Evolutionary conservation across 805 yeast genomes (phyloP).

Genomic region (Torulaspora delbrueckii): DNA sequence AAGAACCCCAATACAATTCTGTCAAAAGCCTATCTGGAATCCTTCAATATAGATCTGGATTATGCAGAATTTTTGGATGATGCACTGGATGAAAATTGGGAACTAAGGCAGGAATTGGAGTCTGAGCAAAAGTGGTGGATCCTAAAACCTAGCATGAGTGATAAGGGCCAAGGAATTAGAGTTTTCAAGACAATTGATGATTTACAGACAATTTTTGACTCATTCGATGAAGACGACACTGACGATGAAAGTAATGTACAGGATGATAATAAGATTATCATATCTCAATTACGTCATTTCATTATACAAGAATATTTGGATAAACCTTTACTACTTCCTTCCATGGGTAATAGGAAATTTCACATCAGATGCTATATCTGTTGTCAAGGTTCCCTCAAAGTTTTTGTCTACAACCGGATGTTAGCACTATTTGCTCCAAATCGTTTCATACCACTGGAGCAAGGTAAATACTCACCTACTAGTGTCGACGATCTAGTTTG

Average conservation of each 20-base stretch:
- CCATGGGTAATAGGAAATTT: constrained; percentile 67
- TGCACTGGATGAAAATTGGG: constrained; percentile 87
- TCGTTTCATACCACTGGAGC: constrained; percentile 39
- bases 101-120: constrained; percentile 72
- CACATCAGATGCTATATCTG: constrained; percentile 84
- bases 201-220: constrained; percentile 75
- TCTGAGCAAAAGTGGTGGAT: constrained; percentile 68
- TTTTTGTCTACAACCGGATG: constrained; percentile 75
- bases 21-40: constrained; percentile 59
- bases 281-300: constrained; percentile 86
- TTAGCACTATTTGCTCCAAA: constrained; percentile 73
- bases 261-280: constrained; percentile 61
- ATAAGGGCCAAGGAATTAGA: constrained; percentile 92
- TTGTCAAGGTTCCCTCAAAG: constrained; percentile 67
- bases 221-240: constrained; percentile 70
- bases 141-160: constrained; percentile 94
- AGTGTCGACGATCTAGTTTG: constrained; percentile 49
- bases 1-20: constrained; percentile 71
- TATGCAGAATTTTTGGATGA: constrained; percentile 96
- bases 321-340: constrained; percentile 60
- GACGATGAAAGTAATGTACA: constrained; percentile 39
- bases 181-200: constrained; percentile 74
- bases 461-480: constrained; percentile 30
- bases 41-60: constrained; percentile 80
- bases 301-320: constrained; percentile 77